A percentile compares a stretch with the other conserved stretches of the same genome.
Evolutionary conservation across 208 protist genomes (phyloP).

Genomic region (Perkinsela sp.): DNA sequence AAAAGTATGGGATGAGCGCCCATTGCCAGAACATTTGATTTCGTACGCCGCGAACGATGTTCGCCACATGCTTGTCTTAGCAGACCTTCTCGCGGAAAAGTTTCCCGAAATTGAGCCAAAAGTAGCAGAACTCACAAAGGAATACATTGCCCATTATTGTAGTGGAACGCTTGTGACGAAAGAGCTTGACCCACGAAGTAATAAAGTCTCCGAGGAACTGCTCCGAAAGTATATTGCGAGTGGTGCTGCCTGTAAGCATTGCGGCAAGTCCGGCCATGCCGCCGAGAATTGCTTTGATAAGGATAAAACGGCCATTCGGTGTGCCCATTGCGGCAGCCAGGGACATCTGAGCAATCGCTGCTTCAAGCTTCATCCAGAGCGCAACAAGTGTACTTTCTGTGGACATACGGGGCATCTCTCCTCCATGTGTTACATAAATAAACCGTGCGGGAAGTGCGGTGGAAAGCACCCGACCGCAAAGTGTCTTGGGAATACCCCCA

Average conservation of each 20-base stretch:
- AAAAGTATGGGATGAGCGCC: slow-evolving; percentile 54
- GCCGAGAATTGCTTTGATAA: slow-evolving; percentile 57
- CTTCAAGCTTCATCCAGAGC: slow-evolving; percentile 20
- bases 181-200: slow-evolving; percentile 28
- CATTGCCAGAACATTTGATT: slow-evolving; percentile 44
- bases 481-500: slow-evolving; percentile 18
- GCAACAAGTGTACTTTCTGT: slow-evolving; percentile 47
- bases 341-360: slow-evolving; percentile 18
- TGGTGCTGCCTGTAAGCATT: slow-evolving; percentile 33
- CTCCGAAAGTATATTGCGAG: slow-evolving; percentile 44
- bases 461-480: slow-evolving; percentile 40
- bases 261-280: slow-evolving; percentile 34
- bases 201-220: slow-evolving; percentile 25
- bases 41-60: slow-evolving; percentile 59
- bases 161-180: slow-evolving; percentile 14
- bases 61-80: slow-evolving; percentile 42
- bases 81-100: background rate
- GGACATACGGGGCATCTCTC: slow-evolving; percentile 44
- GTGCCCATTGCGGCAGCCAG: slow-evolving; percentile 11
- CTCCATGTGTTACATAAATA: slow-evolving; percentile 27
- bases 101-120: background rate
- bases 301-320: slow-evolving; percentile 9
- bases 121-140: slow-evolving; percentile 9
- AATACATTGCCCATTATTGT: slow-evolving; percentile 44
- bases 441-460: slow-evolving; percentile 60